phyloP scores from a whole-genome alignment of 2,329 filamentous ascomycete genomes.

The Trichoderma sp. region DNA sequence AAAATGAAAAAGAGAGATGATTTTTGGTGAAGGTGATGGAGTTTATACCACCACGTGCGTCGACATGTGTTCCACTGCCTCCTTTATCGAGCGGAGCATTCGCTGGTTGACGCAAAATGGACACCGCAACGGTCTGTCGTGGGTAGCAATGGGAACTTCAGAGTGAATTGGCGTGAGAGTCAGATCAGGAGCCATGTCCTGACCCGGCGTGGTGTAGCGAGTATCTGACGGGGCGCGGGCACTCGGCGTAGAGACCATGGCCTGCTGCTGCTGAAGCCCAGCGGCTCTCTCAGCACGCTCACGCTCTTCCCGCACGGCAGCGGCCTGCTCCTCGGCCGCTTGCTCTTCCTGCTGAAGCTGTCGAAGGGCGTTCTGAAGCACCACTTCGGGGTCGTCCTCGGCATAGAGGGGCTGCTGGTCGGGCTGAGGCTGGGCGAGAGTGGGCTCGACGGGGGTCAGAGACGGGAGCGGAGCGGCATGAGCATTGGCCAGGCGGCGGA shows the following conservation, averaged over 20 bases:
- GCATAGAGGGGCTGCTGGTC: slow-evolving; percentile 43
- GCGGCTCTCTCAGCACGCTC: slow-evolving; percentile 46
- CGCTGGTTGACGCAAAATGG: slow-evolving; percentile 61
- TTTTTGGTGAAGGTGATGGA: neutral
- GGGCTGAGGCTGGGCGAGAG: slow-evolving; percentile 31
- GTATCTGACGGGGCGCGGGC: slow-evolving; percentile 32
- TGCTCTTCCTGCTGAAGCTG: slow-evolving; percentile 59
- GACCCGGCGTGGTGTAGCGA: slow-evolving; percentile 35
- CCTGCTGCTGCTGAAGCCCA: slow-evolving; percentile 27
- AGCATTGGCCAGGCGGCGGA: slow-evolving; percentile 38
- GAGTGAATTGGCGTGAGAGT: slow-evolving; percentile 55
- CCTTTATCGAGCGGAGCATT: slow-evolving; percentile 59
- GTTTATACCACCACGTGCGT: slow-evolving; percentile 56
- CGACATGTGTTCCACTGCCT: slow-evolving; percentile 61
- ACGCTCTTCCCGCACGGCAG: slow-evolving; percentile 51
- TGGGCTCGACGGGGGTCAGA: slow-evolving; percentile 27
- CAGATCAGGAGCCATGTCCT: slow-evolving; percentile 41
- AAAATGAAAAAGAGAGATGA: neutral
- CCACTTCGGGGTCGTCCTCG: slow-evolving; percentile 56
- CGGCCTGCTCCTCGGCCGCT: slow-evolving; percentile 56
- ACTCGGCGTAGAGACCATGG: slow-evolving; percentile 35
- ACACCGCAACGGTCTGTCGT: slow-evolving; percentile 53
- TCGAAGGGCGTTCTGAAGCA: slow-evolving; percentile 57
- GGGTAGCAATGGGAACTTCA: slow-evolving; percentile 43
- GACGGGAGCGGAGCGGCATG: slow-evolving; percentile 25